Base-by-base conservation (phyloP, 1,139 yeast genomes). In the Hansenula lynferdii region DNA sequence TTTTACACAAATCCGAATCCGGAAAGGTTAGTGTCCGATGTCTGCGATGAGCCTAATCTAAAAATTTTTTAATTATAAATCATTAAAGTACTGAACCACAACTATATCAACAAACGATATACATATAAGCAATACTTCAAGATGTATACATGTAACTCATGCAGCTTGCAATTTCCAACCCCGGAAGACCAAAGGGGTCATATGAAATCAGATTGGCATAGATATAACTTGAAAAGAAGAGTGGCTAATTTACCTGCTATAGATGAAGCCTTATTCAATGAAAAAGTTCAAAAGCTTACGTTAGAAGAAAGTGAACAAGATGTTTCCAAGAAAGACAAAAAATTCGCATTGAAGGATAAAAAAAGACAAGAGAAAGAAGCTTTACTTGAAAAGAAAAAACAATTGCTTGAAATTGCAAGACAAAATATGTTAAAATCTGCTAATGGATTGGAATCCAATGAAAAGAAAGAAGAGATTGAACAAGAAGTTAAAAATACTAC, bases 171-270 rank as follows among this genome's bases (percentile, higher is more conserved):
- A 43, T 92, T 92, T 54, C 77, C 81, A 17, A 70, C 81, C n/a
- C 82, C 95, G 6, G 89, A 82, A 42, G 72, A 78, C 47, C 98
- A 92, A 65, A 72, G 97, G 51, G 69, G 73, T 41, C 98, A 92
- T 56, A 92, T 92, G 97, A 87, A 86, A 55, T 69, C 85, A 4
- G 94, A 83, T 45, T 84, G 94, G 94, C 94, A 84, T 61, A 72
- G 98, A 53, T 92, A 92, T 61, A 92, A 92, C 58, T 70, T 92
- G 54, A 92, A 92, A 62, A 75, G 98, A 64, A 71, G 95, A 59
- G 97, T 92, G 19, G 97, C 97, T 1, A 78, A 77, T 38, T 67
- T 92, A 48, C 90, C 95, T 10, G 77, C 96, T 2, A 85, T 92
- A 39, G 67, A 80, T 12, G 84, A 95, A 14, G 81, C 78, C 34